A percentile compares a stretch with the other conserved stretches of the same genome.
These are phyloP conservation scores for Tulasnella sp. DNA, from an alignment of 768 basidiomycete genomes.

Conservation along the genomic window DNA sequence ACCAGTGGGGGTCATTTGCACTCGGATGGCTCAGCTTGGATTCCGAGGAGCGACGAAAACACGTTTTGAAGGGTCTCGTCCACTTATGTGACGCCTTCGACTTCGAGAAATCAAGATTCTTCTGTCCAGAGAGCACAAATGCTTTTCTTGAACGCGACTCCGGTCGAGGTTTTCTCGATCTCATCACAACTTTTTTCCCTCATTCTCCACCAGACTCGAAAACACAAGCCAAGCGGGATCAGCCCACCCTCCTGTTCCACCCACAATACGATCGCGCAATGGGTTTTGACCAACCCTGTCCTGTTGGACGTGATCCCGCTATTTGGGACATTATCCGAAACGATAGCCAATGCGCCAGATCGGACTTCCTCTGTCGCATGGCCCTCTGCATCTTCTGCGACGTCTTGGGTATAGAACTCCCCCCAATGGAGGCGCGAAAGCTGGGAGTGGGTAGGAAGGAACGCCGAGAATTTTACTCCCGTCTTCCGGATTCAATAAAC, in stretches of 20 bases:
- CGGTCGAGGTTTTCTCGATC: not conserved
- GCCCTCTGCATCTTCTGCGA: not conserved
- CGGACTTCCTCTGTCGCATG: not conserved
- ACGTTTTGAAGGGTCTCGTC: not conserved
- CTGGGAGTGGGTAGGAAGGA: not conserved
- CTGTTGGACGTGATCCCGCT: not conserved
- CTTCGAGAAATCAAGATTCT: not conserved
- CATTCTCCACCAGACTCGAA: not conserved
- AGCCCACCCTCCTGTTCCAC: not conserved
- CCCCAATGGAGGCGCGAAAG: not conserved
- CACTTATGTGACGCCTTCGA: not conserved
- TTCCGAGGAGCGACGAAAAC: not conserved
- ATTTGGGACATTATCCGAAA: not conserved
- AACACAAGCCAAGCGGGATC: not conserved
- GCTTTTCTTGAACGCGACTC: not conserved
- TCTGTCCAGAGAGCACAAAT: not conserved
- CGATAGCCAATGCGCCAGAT: not conserved
- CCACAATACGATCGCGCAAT: not conserved
- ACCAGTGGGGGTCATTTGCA: not conserved
- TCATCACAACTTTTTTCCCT: not conserved
- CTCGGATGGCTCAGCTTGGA: not conserved
- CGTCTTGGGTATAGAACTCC: not conserved
- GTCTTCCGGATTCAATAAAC: not conserved
- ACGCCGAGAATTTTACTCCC: not conserved
- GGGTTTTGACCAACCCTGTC: not conserved